Evolutionary conservation across 768 basidiomycete genomes (phyloP), one percentile per base, ranked within the genome.

Genomic region (Kwoniella pini): DNA sequence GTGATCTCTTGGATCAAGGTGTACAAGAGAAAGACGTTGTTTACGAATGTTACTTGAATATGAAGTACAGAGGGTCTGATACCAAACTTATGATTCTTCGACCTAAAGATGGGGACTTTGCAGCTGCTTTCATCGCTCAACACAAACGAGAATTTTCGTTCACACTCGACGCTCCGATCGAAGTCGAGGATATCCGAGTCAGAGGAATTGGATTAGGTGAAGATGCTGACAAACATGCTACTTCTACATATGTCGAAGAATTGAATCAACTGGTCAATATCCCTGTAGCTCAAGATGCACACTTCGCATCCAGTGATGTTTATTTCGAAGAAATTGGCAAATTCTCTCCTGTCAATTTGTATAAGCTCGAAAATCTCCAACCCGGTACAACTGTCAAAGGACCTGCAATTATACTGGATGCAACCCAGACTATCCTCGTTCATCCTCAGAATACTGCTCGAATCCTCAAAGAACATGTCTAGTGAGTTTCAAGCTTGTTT

Each of bases 361-460:
- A 63, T 55, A 48, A 55, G 38, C 64, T 64, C 11, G 52, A 38
- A 27, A 40, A 51, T n/a, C 61, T 67, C n/a, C 31, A 38, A 2
- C 64, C 67, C 22, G 67, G 67, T 0, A 63, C 64, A 4, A 43
- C 52, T 13, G 12, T 30, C 26, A 36, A 83, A 44, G 95, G 94
- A 5, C 93, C 95, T 7, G 91, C 91, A 40, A 87, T 97, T 85
- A 88, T 98, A 62, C 89, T 96, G 69, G 94, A 98, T 78, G 82
- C 90, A 64, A 97, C 94, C 19, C 95, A 96, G 81, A 96, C 94
- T 24, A 91, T 97, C 64, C 88, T 98, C 28, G 78, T 98, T 2
- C 85, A 91, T 21, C 88, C 90, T 2, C 21, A 51, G 15, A 67
- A 67, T 38, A 64, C 58, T 12, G 65, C 65, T 19, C 38, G 44